A percentile compares a stretch with the other conserved stretches of the same genome.
phyloP scores from a whole-genome alignment of 768 basidiomycete genomes.

The Xanthoconium purpureum region DNA sequence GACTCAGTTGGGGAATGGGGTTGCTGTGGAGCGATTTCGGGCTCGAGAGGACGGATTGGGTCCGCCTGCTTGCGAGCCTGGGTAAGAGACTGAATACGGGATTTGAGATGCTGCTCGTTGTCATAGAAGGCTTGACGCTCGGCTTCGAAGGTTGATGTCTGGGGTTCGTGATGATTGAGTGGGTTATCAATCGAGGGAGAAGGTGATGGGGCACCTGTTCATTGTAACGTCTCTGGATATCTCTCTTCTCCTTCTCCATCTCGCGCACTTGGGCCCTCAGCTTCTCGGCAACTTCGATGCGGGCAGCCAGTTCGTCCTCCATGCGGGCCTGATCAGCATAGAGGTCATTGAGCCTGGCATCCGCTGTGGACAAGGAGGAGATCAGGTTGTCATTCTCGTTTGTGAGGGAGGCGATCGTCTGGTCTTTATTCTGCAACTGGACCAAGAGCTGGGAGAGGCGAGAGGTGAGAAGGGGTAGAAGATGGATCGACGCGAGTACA shows the following conservation, averaged over 20 bases:
- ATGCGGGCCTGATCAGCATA: conserved; percentile 79
- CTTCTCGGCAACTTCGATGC: conserved; percentile 81
- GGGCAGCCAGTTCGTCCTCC: conserved; percentile 78
- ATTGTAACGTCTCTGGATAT: conserved; percentile 77
- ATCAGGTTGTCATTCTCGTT: conserved; percentile 63
- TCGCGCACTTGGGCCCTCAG: conserved; percentile 78
- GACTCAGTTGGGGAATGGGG: conserved; percentile 25
- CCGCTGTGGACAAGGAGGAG: conserved; percentile 64
- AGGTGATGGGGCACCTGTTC: conserved; percentile 61
- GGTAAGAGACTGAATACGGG: conserved; percentile 77
- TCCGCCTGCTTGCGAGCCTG: conserved; percentile 60
- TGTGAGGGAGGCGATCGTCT: conserved; percentile 56
- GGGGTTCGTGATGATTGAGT: conserved; percentile 9
- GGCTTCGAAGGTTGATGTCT: conserved; percentile 88
- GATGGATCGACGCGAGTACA: conserved; percentile 17
- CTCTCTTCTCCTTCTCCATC: conserved; percentile 85
- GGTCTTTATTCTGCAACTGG: conserved; percentile 76
- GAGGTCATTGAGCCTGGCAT: conserved; percentile 71
- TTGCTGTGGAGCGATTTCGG: conserved; percentile 41
- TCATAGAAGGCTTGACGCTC: conserved; percentile 92
- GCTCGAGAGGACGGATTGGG: conserved; percentile 35
- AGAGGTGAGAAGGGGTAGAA: conserved; percentile 9
- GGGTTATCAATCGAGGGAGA: conserved; percentile 14
- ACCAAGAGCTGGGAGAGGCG: conserved; percentile 58
- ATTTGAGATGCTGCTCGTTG: conserved; percentile 90